Percentiles rank a stretch among this genome's conserved stretches.
phyloP scores from a whole-genome alignment of 495 filamentous ascomycete genomes.

The Penicillium canescens region DNA sequence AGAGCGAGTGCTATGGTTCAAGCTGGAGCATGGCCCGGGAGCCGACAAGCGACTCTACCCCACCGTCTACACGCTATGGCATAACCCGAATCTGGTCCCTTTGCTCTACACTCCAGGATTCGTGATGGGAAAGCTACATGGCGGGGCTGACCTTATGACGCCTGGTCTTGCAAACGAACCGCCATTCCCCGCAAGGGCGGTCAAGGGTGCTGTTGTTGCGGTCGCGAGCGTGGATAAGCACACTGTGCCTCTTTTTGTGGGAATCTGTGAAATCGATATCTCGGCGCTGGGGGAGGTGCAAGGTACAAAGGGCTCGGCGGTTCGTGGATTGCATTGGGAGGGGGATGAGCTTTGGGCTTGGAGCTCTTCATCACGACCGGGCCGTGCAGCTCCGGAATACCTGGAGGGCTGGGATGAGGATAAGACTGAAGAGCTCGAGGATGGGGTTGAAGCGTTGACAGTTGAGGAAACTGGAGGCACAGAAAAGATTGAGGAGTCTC shows the following conservation, averaged over 20 bases:
- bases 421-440: conserved; percentile 38
- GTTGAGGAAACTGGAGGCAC: conserved; percentile 34
- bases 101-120: conserved; percentile 62
- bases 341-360: conserved; percentile 74
- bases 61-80: conserved; percentile 70
- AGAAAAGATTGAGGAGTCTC: conserved; percentile 28
- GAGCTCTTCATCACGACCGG: conserved; percentile 56
- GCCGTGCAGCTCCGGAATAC: conserved; percentile 50
- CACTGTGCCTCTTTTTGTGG: conserved; percentile 64
- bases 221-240: conserved; percentile 62
- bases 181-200: conserved; percentile 63
- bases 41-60: conserved; percentile 57
- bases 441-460: conserved; percentile 39
- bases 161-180: conserved; percentile 69
- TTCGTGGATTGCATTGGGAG: conserved; percentile 68
- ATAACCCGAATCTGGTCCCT: conserved; percentile 61
- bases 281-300: conserved; percentile 56
- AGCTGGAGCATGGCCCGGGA: conserved; percentile 58
- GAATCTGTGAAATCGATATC: conserved; percentile 68
- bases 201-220: conserved; percentile 63
- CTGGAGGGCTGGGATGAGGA: conserved; percentile 47
- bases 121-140: conserved; percentile 63
- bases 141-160: conserved; percentile 74
- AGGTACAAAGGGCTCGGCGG: conserved; percentile 68
- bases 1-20: conserved; percentile 69